These are phyloP conservation scores for Plasmodium relictum DNA, from an alignment of 169 alveolate genomes.

Conservation along the genomic window DNA sequence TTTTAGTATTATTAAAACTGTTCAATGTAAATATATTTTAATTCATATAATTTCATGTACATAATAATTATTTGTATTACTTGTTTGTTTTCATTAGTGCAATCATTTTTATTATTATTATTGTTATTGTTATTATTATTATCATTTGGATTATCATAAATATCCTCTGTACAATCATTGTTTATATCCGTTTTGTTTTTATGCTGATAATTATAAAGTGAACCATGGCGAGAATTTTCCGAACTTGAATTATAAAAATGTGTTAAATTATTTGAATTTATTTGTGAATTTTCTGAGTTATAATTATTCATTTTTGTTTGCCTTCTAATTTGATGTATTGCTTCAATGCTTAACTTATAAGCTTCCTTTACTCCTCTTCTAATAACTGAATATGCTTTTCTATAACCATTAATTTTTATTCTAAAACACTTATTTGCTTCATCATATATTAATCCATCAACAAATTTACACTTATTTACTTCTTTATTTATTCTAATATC, in stretches of 20 bases:
- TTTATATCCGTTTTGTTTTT: conserved; percentile 22
- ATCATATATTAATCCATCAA: conserved; percentile 74
- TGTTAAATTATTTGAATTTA: conserved; percentile 55
- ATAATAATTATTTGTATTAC: not conserved
- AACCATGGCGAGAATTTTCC: conserved; percentile 42
- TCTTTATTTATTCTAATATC: conserved; percentile 75
- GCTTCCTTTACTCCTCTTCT: conserved; percentile 78
- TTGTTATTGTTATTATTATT: not conserved
- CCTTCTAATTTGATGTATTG: conserved; percentile 49
- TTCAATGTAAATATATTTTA: not conserved
- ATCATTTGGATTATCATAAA: conserved; percentile 24
- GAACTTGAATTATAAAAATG: conserved; percentile 60
- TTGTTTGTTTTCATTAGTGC: conserved; percentile 18
- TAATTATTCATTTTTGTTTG: conserved; percentile 16
- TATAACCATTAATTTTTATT: conserved; percentile 73
- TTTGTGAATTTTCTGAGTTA: conserved; percentile 39
- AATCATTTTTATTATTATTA: not conserved
- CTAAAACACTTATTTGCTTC: conserved; percentile 76
- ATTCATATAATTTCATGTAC: not conserved
- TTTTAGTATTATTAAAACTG: not conserved
- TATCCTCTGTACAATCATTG: conserved; percentile 22
- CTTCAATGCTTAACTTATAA: conserved; percentile 69
- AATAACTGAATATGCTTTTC: conserved; percentile 75
- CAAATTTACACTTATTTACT: conserved; percentile 68
- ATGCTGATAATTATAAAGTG: conserved; percentile 39